A percentile compares a stretch with the other conserved stretches of the same genome.
Evolutionary conservation across 169 alveolate genomes (phyloP).

Genomic region (Cryptosporidium canis): DNA sequence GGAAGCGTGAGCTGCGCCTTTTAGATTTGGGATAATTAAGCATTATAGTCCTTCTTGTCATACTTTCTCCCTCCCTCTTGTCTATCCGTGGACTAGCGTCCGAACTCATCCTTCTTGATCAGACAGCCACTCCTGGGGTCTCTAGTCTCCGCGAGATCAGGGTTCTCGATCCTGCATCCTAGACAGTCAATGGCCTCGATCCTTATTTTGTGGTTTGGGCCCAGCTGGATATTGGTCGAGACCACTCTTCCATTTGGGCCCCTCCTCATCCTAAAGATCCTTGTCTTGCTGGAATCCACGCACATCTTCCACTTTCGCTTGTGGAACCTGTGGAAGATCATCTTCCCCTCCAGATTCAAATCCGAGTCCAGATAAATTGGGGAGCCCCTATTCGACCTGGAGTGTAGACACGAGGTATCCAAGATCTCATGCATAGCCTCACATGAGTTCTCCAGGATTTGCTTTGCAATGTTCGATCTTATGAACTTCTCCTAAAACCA

Average conservation of each 20-base stretch:
- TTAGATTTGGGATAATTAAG: too few species aligned
- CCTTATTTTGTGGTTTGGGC: not conserved
- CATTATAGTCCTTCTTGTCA: too few species aligned
- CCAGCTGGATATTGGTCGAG: slow-evolving; percentile 18
- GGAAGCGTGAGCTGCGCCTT: too few species aligned
- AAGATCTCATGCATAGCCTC: slow-evolving; percentile 62
- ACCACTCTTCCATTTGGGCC: not conserved
- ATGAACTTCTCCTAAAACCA: slow-evolving; percentile 37
- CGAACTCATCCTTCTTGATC: not conserved
- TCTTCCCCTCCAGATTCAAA: slow-evolving; percentile 42
- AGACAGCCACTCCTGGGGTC: not conserved
- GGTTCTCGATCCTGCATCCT: not conserved
- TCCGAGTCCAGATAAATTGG: slow-evolving; percentile 17
- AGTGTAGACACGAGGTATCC: not conserved
- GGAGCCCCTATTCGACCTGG: not conserved
- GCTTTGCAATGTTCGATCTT: slow-evolving; percentile 53
- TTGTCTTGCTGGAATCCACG: not conserved
- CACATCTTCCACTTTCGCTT: slow-evolving; percentile 57
- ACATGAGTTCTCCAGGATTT: slow-evolving; percentile 54
- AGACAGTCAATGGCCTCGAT: slow-evolving; percentile 44
- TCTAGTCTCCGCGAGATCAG: not conserved
- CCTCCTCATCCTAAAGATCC: slow-evolving; percentile 1
- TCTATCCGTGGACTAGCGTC: not conserved
- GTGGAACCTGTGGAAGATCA: slow-evolving; percentile 47
- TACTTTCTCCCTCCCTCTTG: not conserved